These are phyloP conservation scores for Fusarium globosum DNA, from an alignment of 2,329 filamentous ascomycete genomes.

Conservation along the genomic window DNA sequence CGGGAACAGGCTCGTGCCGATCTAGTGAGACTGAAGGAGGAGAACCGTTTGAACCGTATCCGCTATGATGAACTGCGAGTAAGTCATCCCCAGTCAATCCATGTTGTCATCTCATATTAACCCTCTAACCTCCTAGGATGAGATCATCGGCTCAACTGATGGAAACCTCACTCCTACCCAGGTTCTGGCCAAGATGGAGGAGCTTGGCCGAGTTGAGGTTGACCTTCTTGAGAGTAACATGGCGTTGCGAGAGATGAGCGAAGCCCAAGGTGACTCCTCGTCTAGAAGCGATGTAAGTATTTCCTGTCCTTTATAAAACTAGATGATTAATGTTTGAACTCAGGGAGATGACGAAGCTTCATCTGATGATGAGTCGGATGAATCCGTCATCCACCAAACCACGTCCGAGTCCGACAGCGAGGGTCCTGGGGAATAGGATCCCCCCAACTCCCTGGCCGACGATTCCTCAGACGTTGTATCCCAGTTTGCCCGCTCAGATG, in stretches of 20 bases:
- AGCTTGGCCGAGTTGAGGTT: fast-evolving
- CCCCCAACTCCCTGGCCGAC: fast-evolving
- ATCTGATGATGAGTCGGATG: not conserved
- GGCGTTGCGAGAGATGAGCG: not conserved
- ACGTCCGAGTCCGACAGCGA: not conserved
- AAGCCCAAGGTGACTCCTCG: not conserved
- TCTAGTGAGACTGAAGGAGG: fast-evolving
- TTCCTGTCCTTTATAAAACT: no score
- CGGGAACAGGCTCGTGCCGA: not conserved
- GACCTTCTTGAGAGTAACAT: not conserved
- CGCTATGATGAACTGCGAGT: not conserved
- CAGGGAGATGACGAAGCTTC: not conserved
- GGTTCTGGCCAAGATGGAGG: fast-evolving
- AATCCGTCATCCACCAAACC: fast-evolving
- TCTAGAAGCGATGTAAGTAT: not conserved
- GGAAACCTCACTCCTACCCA: fast-evolving
- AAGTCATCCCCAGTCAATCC: not conserved
- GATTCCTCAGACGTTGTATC: fast-evolving
- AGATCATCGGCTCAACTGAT: fast-evolving
- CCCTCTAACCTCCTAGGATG: not conserved
- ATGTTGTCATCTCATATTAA: not conserved
- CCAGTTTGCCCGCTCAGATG: fast-evolving
- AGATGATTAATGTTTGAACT: not conserved
- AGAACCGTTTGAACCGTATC: not conserved
- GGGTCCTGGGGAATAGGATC: not conserved